Percentiles rank a stretch among this genome's conserved stretches.
These are phyloP conservation scores for Nowakowskiella sp. DNA, from an alignment of 192 early-diverging fungal genomes.

Conservation along the genomic window DNA sequence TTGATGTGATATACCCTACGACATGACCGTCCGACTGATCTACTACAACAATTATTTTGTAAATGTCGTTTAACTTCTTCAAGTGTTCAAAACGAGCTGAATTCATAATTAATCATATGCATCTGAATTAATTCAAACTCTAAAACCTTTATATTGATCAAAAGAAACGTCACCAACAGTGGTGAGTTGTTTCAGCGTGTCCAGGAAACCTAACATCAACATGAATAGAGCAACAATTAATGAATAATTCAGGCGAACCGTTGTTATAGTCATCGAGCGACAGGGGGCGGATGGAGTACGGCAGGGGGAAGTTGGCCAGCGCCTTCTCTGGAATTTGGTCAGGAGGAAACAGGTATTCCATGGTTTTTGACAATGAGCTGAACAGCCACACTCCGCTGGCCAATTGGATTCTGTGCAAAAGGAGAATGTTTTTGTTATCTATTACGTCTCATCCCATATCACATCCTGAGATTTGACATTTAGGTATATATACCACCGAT, in stretches of 20 bases:
- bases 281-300: slow-evolving; percentile 7
- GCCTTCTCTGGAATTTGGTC: not conserved
- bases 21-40: slow-evolving; percentile 3
- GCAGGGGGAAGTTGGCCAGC: not conserved
- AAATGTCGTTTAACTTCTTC: slow-evolving; percentile 6
- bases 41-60: slow-evolving; percentile 19
- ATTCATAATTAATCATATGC: not conserved
- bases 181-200: slow-evolving; percentile 15
- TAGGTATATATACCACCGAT: too few species aligned
- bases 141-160: slow-evolving; percentile 4
- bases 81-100: slow-evolving; percentile 19
- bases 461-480: too few species aligned
- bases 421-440: too few species aligned
- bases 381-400: too few species aligned
- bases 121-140: not conserved
- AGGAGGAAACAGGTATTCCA: not conserved
- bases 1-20: slow-evolving; percentile 8
- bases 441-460: too few species aligned
- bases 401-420: too few species aligned
- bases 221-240: not conserved
- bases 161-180: slow-evolving; percentile 15
- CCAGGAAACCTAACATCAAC: slow-evolving; percentile 13
- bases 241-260: slow-evolving; percentile 1
- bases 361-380: not conserved
- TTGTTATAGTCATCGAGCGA: slow-evolving; percentile 8